Evolutionary conservation across 2,329 filamentous ascomycete species (phyloP).

Genomic region (Berkeleyomyces rouxiae): DNA sequence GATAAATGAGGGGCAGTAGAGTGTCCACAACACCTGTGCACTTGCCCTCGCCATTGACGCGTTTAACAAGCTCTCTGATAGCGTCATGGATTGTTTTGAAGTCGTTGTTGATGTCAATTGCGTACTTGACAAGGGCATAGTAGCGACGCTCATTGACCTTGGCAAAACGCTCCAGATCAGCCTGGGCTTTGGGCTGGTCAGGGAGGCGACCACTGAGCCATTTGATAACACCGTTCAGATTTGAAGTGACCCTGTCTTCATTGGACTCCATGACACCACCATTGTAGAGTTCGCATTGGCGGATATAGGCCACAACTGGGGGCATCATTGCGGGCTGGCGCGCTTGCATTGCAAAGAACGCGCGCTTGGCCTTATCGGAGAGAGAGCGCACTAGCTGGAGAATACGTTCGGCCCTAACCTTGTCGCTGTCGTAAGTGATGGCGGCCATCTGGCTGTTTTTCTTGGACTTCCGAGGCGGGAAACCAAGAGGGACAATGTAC

Average conservation of each 20-base stretch:
- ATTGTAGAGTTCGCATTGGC: conserved; percentile 78
- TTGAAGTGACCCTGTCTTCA: conserved; percentile 49
- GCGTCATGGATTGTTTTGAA: conserved; percentile 83
- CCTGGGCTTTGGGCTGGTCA: conserved; percentile 52
- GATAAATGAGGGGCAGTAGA: conserved; percentile 65
- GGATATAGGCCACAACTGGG: conserved; percentile 59
- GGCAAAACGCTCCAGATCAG: conserved; percentile 77
- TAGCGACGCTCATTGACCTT: conserved; percentile 78
- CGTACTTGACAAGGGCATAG: conserved; percentile 78
- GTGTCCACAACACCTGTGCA: conserved; percentile 55
- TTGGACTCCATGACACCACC: conserved; percentile 66
- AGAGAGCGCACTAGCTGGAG: conserved; percentile 66
- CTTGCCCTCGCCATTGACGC: conserved; percentile 37
- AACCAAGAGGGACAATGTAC: conserved; percentile 73
- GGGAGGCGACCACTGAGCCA: conserved; percentile 61
- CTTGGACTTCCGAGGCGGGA: conserved; percentile 52
- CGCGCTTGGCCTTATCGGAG: conserved; percentile 61
- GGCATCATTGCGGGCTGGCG: conserved; percentile 60
- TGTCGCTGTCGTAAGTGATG: conserved; percentile 41
- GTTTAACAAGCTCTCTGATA: conserved; percentile 75
- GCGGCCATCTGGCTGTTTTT: conserved; percentile 38
- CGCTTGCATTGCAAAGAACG: conserved; percentile 73
- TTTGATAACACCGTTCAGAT: conserved; percentile 55
- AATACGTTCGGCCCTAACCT: conserved; percentile 68
- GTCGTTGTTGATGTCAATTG: conserved; percentile 71